These are phyloP conservation scores for Termitomyces sp. DNA, from an alignment of 768 basidiomycete genomes.

Conservation along the genomic window DNA sequence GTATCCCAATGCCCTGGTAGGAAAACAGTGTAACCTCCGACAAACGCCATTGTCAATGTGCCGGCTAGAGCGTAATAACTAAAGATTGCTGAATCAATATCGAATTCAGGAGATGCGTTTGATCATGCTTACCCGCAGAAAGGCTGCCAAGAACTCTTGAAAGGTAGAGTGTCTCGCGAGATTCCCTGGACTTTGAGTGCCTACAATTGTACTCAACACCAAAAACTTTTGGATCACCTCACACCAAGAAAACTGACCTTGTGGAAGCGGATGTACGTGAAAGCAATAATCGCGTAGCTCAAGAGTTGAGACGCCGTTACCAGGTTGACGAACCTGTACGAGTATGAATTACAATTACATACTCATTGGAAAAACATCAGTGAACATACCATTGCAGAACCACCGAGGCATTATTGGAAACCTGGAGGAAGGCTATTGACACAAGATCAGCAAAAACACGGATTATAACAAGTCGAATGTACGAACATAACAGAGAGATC, in stretches of 20 bases:
- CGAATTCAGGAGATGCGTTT: neutral
- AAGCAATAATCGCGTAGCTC: conserved; percentile 44
- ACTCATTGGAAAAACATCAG: neutral
- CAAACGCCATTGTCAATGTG: conserved; percentile 43
- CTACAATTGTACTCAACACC: conserved; percentile 18
- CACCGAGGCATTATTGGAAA: conserved; percentile 43
- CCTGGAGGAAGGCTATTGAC: conserved; percentile 42
- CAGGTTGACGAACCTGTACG: conserved; percentile 43
- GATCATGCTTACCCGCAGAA: conserved; percentile 38
- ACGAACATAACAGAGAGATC: conserved; percentile 34
- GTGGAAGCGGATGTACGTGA: conserved; percentile 47
- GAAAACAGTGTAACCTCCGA: conserved; percentile 49
- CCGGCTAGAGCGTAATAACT: conserved; percentile 45
- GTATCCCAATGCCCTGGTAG: conserved; percentile 46
- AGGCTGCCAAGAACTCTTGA: conserved; percentile 47
- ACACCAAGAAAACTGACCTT: conserved; percentile 24
- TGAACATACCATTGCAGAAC: conserved; percentile 42
- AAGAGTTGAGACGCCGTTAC: conserved; percentile 46
- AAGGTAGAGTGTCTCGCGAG: conserved; percentile 39
- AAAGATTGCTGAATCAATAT: neutral
- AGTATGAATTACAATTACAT: neutral
- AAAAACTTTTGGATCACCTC: neutral
- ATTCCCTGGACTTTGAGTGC: conserved; percentile 44
- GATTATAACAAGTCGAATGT: neutral
- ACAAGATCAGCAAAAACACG: neutral